Percentiles rank a stretch among this genome's conserved stretches.
Conservation (phyloP, 345 rosid species). For the Acer campestre region DNA sequence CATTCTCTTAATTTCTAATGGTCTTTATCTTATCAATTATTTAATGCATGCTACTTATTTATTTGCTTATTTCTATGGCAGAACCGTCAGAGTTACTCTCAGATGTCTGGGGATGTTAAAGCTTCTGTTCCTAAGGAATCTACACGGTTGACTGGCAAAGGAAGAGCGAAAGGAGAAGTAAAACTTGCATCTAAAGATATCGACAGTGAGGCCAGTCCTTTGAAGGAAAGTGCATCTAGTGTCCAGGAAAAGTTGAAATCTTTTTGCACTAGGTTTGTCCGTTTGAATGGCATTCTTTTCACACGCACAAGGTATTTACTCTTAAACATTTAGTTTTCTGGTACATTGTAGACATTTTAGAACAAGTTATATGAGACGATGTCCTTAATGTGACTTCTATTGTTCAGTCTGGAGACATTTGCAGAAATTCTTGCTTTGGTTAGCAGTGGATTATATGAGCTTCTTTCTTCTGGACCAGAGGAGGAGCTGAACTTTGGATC, state of each 20-base stretch:
- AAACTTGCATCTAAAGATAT: conserved; percentile 49
- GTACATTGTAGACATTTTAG: conserved; percentile 7
- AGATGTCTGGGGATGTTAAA: conserved; percentile 51
- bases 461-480: conserved; percentile 63
- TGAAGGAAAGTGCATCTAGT: conserved; percentile 48
- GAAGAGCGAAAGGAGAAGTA: conserved; percentile 64
- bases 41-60: not conserved
- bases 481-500: conserved; percentile 71
- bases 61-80: conserved; percentile 25
- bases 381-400: conserved; percentile 11
- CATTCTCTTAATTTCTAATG: not conserved
- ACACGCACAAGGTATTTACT: conserved; percentile 81
- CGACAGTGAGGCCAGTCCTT: conserved; percentile 42
- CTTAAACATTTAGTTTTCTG: not conserved
- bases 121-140: conserved; percentile 43
- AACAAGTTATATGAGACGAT: not conserved
- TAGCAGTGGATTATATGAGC: conserved; percentile 60
- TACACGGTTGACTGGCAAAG: conserved; percentile 44
- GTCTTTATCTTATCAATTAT: not conserved
- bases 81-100: conserved; percentile 77
- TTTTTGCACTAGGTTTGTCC: conserved; percentile 81
- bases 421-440: conserved; percentile 67
- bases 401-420: conserved; percentile 87
- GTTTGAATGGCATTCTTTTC: conserved; percentile 88
- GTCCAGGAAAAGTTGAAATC: conserved; percentile 54